phyloP scores from a whole-genome alignment of 1,139 yeast species.

The Nakaseomyces kungkrabaensis region DNA sequence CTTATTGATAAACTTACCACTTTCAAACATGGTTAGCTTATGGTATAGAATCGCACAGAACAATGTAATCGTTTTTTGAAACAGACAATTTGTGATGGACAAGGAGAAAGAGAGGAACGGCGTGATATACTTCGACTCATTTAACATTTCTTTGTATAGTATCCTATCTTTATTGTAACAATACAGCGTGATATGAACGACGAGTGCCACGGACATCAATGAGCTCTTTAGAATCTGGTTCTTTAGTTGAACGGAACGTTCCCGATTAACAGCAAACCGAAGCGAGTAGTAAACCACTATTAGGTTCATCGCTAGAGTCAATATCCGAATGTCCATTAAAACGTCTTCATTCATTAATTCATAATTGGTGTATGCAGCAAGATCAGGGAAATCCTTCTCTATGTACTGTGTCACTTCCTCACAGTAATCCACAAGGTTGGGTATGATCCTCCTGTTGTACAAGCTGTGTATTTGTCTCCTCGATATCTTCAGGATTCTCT shows the following conservation, averaged over 20 bases:
- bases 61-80: conserved; percentile 10
- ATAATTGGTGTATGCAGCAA: conserved; percentile 12
- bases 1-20: conserved; percentile 7
- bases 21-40: conserved; percentile 15
- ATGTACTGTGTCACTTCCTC: conserved; percentile 11
- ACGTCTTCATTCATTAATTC: conserved; percentile 8
- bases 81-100: background rate
- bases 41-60: conserved; percentile 14
- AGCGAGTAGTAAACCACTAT: background rate
- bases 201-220: conserved; percentile 5
- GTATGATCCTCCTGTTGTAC: conserved; percentile 8
- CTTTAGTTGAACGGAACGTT: background rate
- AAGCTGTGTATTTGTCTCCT: conserved; percentile 15
- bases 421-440: conserved; percentile 11
- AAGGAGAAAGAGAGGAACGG: conserved; percentile 4
- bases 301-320: conserved; percentile 2
- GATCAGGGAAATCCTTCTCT: conserved; percentile 17
- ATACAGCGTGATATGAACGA: conserved; percentile 4
- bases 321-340: conserved; percentile 9
- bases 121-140: background rate
- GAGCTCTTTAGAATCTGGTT: conserved; percentile 1
- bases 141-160: background rate
- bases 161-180: conserved; percentile 7
- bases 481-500: conserved; percentile 13
- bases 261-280: background rate